These are phyloP conservation scores for Purshia tridentata DNA, from an alignment of 306 rosid genomes.

Conservation along the genomic window DNA sequence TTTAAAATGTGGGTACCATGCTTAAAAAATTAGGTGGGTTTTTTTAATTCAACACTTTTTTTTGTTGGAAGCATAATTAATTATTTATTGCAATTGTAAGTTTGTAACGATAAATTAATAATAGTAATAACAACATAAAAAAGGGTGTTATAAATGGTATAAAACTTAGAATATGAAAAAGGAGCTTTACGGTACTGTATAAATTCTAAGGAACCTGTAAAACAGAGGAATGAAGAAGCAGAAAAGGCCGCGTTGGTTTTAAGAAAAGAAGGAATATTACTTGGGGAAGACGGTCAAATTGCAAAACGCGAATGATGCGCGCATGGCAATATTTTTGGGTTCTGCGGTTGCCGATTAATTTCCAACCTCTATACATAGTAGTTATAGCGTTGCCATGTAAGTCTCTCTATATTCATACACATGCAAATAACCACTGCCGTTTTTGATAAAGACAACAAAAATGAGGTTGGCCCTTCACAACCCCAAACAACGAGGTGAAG, in stretches of 20 bases:
- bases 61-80: too few species aligned
- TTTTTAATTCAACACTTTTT: too few species aligned
- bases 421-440: neutral
- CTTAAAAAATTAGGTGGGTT: too few species aligned
- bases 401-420: neutral
- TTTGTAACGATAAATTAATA: too few species aligned
- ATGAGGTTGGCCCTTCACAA: slow-evolving; percentile 21
- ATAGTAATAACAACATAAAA: too few species aligned
- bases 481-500: neutral
- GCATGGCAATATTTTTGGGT: neutral
- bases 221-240: neutral
- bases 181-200: too few species aligned
- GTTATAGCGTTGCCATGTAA: neutral
- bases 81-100: too few species aligned
- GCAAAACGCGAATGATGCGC: slow-evolving; percentile 12
- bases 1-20: too few species aligned
- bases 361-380: neutral
- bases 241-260: neutral
- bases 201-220: too few species aligned
- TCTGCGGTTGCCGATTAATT: neutral
- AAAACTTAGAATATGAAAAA: too few species aligned
- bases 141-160: too few species aligned
- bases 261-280: neutral
- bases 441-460: slow-evolving; percentile 5
- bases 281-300: neutral